A percentile compares a stretch with the other conserved stretches of the same genome.
Evolutionary conservation across 805 yeast species (phyloP).

Genomic region (Kodamaea kakaduensis): DNA sequence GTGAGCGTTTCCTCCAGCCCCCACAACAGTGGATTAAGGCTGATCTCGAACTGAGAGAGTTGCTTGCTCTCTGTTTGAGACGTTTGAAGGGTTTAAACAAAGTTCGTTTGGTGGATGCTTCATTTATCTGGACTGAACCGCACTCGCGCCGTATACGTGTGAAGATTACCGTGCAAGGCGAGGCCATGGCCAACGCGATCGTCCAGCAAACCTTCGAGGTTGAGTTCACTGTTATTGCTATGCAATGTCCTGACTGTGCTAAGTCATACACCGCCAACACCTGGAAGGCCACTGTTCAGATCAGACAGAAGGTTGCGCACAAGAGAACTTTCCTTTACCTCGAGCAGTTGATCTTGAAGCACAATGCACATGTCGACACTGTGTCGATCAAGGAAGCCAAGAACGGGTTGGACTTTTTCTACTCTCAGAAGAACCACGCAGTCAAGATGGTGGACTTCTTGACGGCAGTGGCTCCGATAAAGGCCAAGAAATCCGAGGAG

Average conservation of each 20-base stretch:
- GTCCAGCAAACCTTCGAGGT: conserved; percentile 94
- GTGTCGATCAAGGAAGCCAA: conserved; percentile 87
- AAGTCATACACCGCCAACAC: conserved; percentile 94
- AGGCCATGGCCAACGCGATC: conserved; percentile 86
- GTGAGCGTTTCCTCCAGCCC: conserved; percentile 94
- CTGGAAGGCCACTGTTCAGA: conserved; percentile 97
- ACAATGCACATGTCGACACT: conserved; percentile 91
- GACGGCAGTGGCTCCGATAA: conserved; percentile 77
- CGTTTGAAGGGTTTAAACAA: conserved; percentile 82
- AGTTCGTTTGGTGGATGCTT: conserved; percentile 86
- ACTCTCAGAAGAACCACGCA: conserved; percentile 85
- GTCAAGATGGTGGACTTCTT: conserved; percentile 90
- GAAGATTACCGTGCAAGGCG: conserved; percentile 93
- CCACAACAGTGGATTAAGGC: conserved; percentile 92
- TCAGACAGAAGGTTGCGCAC: conserved; percentile 95
- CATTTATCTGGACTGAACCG: conserved; percentile 98
- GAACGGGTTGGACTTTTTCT: conserved; percentile 94
- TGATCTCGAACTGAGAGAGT: conserved; percentile 86
- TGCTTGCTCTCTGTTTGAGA: conserved; percentile 84
- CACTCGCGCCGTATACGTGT: conserved; percentile 93
- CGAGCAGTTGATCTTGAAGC: conserved; percentile 91
- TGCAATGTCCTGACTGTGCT: conserved; percentile 99
- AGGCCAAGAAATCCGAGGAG: conserved; percentile 82
- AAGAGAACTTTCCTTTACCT: conserved; percentile 93
- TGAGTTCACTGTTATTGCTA: conserved; percentile 87